phyloP scores from a whole-genome alignment of 1,284 basidiomycete species.

The Cerrena zonata region DNA sequence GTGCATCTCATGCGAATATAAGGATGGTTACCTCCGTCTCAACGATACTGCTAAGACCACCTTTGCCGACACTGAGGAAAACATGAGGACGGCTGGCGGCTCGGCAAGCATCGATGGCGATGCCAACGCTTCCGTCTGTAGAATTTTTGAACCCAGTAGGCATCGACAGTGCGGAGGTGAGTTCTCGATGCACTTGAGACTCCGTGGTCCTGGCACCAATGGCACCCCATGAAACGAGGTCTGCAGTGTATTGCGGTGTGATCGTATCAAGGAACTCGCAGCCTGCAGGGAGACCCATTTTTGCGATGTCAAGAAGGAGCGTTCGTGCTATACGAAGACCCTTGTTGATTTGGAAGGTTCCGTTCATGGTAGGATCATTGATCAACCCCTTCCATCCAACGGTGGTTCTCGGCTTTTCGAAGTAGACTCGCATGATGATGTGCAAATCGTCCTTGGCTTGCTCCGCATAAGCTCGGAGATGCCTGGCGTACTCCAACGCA shows the following conservation, averaged over 20 bases:
- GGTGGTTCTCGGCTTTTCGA: constrained; percentile 93
- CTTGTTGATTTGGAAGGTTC: constrained; percentile 90
- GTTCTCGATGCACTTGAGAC: constrained; percentile 90
- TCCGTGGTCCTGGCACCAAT: constrained; percentile 96
- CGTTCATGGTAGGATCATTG: constrained; percentile 87
- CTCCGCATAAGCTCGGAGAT: constrained; percentile 79
- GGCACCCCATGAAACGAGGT: constrained; percentile 94
- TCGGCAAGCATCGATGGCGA: constrained; percentile 88
- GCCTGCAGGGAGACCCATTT: constrained; percentile 79
- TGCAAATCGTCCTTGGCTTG: constrained; percentile 78
- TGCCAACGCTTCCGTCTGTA: constrained; percentile 71
- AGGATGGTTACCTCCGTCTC: constrained; percentile 62
- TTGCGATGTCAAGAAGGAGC: constrained; percentile 82
- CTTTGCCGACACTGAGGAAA: constrained; percentile 90
- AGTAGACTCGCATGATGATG: constrained; percentile 97
- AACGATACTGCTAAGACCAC: constrained; percentile 85
- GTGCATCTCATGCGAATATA: no score
- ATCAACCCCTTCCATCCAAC: constrained; percentile 99
- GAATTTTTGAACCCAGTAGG: constrained; percentile 81
- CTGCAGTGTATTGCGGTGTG: constrained; percentile 91
- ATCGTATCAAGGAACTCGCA: constrained; percentile 89
- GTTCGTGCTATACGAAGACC: constrained; percentile 88
- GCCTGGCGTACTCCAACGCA: constrained; percentile 78
- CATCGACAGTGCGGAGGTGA: constrained; percentile 83
- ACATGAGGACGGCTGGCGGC: constrained; percentile 83